Evolutionary conservation across 148 eudicot genomes (phyloP).

Genomic region (Chenopodium quinoa): DNA sequence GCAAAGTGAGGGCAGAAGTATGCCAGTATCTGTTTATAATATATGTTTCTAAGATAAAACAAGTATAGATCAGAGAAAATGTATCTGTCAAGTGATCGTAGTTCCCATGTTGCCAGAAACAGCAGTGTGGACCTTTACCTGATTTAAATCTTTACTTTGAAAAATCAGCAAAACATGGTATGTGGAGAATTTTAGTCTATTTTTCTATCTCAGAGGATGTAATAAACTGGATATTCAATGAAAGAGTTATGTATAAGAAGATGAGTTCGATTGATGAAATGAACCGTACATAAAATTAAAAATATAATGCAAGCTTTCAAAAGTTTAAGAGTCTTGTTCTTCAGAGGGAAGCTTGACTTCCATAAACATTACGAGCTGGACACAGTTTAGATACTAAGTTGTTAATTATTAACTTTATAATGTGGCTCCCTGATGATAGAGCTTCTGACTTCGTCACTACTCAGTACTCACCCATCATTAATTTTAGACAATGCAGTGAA

Average conservation of each 20-base stretch:
- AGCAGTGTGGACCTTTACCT: neutral
- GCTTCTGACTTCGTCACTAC: neutral
- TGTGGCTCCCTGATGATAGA: conserved; percentile 1
- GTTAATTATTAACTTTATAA: neutral
- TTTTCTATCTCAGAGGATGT: neutral
- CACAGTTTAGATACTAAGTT: neutral
- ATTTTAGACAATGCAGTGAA: neutral
- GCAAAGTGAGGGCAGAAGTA: neutral
- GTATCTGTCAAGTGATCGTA: neutral
- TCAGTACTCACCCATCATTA: neutral
- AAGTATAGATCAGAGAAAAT: neutral
- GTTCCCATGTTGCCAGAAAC: neutral
- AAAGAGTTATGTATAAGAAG: too few relatives aligned
- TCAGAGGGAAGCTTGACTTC: neutral
- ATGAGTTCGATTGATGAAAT: neutral
- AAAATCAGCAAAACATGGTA: neutral
- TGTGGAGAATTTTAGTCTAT: neutral
- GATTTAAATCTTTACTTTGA: neutral
- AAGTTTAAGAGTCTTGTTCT: neutral
- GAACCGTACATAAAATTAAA: neutral
- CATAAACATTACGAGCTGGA: neutral
- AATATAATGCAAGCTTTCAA: neutral
- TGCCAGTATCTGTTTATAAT: neutral
- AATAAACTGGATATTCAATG: too few relatives aligned
- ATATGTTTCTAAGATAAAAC: neutral